These are phyloP conservation scores for Stellera chamaejasme DNA, from an alignment of 345 rosid species.

Conservation along the genomic window DNA sequence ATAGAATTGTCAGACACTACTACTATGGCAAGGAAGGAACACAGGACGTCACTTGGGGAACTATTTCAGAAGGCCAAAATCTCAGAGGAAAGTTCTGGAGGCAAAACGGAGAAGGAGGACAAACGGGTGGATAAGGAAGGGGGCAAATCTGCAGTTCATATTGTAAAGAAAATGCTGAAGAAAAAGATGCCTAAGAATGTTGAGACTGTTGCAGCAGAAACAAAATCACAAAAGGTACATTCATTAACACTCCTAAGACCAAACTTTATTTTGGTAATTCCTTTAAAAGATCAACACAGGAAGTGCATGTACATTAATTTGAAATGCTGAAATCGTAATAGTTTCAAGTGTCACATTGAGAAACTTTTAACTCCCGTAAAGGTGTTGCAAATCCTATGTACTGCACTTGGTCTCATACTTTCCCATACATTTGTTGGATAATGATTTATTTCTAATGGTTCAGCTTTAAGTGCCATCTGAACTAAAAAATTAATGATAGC, in stretches of 20 bases:
- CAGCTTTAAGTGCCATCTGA: no score
- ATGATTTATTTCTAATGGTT: no score
- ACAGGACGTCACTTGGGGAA: conserved; percentile 72
- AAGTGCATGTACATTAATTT: background rate
- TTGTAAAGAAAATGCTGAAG: conserved; percentile 54
- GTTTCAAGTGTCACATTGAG: no score
- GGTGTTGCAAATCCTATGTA: no score
- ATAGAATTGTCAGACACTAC: conserved; percentile 54
- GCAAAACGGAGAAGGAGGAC: conserved; percentile 45
- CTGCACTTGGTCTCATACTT: no score
- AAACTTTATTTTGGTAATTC: conserved; percentile 1
- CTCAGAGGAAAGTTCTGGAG: conserved; percentile 32
- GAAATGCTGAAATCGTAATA: no score
- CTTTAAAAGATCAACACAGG: background rate
- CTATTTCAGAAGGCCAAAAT: conserved; percentile 62
- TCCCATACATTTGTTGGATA: no score
- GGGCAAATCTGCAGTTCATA: conserved; percentile 47
- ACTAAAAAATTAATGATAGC: no score
- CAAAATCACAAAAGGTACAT: conserved; percentile 56
- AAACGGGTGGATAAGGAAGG: conserved; percentile 49
- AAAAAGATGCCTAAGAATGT: conserved; percentile 37
- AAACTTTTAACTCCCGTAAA: no score
- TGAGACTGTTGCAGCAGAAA: conserved; percentile 53
- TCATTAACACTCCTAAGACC: background rate
- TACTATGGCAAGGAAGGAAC: conserved; percentile 48